Evolutionary conservation across 305 asterid genomes (phyloP).

Genomic region (Solanum aculeatissimum): DNA sequence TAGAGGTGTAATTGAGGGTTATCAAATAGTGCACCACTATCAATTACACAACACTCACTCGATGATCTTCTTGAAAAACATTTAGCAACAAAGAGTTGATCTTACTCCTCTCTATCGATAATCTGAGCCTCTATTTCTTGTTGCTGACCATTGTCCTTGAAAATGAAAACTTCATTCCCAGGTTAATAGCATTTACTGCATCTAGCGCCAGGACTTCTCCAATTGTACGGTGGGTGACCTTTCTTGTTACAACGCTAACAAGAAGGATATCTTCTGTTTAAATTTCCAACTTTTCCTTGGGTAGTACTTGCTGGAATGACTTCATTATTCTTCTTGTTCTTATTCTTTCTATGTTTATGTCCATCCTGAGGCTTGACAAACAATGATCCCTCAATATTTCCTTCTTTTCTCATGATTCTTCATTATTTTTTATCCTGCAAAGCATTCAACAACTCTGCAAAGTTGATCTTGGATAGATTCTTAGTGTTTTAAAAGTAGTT

Average conservation of each 20-base stretch:
- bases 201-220: not conserved
- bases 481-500: not conserved
- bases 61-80: not conserved
- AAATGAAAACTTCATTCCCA: not conserved
- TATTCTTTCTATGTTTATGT: too few species aligned
- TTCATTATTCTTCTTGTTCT: too few species aligned
- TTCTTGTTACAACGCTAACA: not conserved
- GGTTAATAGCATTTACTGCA: not conserved
- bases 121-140: not conserved
- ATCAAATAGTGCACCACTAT: not conserved
- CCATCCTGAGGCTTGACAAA: not conserved
- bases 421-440: too few species aligned
- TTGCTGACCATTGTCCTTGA: not conserved
- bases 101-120: not conserved
- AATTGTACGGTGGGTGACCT: not conserved
- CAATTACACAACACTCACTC: not conserved
- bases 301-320: too few species aligned
- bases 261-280: not conserved
- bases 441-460: not conserved
- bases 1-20: too few species aligned
- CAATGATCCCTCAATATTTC: not conserved
- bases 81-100: not conserved
- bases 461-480: not conserved
- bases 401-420: not conserved
- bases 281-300: too few species aligned